Base-by-base conservation (phyloP, 2,329 filamentous ascomycete genomes). In the Aplosporella prunicola region DNA sequence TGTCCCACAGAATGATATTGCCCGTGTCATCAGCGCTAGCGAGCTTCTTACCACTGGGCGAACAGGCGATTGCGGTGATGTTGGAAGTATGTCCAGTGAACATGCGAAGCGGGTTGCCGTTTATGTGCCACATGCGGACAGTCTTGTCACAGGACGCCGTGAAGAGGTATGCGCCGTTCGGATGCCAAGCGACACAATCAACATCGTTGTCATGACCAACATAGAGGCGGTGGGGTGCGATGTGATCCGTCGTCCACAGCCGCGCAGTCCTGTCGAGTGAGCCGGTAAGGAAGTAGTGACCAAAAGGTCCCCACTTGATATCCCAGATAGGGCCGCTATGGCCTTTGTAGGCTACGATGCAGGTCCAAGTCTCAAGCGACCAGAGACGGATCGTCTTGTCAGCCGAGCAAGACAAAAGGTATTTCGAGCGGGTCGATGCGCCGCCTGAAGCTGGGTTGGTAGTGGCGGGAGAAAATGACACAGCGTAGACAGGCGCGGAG, bases 91-190 rank as follows among this genome's bases (percentile, higher is more conserved):
- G 91, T 1, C 91, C 91, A 0, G 84, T 87, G 55, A 96, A 94
- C 51, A 96, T 77, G 17, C 91, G 82, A 5, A 95, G 84, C 23
- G 87, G 86, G 44, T 80, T 79, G 18, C 91, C 91, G 7, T 82
- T 89, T n/a, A 95, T 76, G 8, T 87, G 80, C 91, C 91, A 98
- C 89, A 98, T 96, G 20, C 91, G 80, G 22, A 96, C 84, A 0
- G 87, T 91, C 59, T 89, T 89, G 60, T 98, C 88, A 47, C 83
- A 83, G 9, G 86, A 93, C 3, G 83, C 87, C 0, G 91, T 95
- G 60, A 98, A 95, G 29, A 95, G 68, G 51, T 96, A 98, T 5
- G 82, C 77, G 13, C 85, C 86, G 55, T 98, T 98, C 0, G 89
- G 86, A 52, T 98, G 91, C 78, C 91, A 98, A 10, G 82, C 72